phyloP scores from a whole-genome alignment of 768 basidiomycete species.

The Tricholoma hemisulphureum region DNA sequence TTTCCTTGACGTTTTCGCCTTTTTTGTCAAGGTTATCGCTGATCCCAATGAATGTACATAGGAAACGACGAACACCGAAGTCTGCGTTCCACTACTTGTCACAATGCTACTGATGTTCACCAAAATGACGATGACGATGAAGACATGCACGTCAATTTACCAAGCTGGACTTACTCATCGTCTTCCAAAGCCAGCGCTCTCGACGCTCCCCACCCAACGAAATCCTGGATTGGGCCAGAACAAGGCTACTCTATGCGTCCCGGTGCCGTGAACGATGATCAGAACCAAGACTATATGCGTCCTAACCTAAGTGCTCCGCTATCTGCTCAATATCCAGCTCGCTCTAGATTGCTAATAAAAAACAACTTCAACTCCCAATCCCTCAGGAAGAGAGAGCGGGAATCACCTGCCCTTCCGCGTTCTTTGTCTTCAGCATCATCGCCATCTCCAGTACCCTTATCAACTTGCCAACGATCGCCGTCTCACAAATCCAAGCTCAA shows the following conservation, averaged over 20 bases:
- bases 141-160: neutral
- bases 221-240: neutral
- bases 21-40: too few relatives aligned
- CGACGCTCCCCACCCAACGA: neutral
- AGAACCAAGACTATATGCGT: neutral
- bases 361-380: neutral
- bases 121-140: neutral
- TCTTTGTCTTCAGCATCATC: neutral
- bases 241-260: neutral
- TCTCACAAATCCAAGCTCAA: neutral
- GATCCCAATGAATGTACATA: neutral
- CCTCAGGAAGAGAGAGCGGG: neutral
- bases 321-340: neutral
- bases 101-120: neutral
- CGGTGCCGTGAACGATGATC: neutral
- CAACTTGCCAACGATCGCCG: too few relatives aligned
- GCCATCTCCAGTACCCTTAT: neutral
- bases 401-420: neutral
- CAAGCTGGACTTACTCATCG: neutral
- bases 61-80: neutral
- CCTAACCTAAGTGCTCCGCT: neutral
- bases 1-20: neutral
- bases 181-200: neutral
- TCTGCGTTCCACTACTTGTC: neutral
- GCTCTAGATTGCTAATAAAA: too few relatives aligned